Evolutionary conservation across 2,329 filamentous ascomycete species (phyloP), one percentile per base, ranked within the genome.

Genomic region (Clathrospora elynae): DNA sequence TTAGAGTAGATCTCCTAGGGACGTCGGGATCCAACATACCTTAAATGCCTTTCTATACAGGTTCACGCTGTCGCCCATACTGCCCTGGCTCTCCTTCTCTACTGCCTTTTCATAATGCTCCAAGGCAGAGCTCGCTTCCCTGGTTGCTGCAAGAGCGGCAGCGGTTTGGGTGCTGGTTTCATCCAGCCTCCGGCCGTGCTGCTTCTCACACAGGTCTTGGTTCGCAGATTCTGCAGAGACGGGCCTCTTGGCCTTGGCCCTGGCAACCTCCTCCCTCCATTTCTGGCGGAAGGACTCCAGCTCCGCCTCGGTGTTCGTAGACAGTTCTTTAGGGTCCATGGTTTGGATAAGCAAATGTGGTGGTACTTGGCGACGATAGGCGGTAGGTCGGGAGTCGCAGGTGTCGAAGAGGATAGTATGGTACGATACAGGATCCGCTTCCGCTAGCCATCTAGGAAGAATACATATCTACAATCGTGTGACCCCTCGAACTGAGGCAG

Each of bases 91-190:
- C 72, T 99, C 93, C 69, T 85, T 90, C 71, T 95, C 87, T 42
- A 96, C 91, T 3, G 92, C 93, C 65, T 82, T 83, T 67, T 97
- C 93, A 61, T 93, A 97, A 68, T 96, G 88, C 59, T 97, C 93
- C 11, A 99, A 73, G 1, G 93, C 93, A 8, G 91, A 88, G 14
- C 77, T 75, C 4, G 87, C 87, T 56, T 86, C 80, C 45, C 66
- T 53, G 12, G 51, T 62, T 14, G 49, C 53, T 8, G 56, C 46
- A 3, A 65, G 53, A 46, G 68, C 55, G 49, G 67, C 57, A 34
- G 57, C 53, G 14, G 55, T 43, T 26, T 57, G 48, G 19, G 70
- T 57, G 49, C 73, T 59, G 70, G 70, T 67, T 37, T 75, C 73
- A 53, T 71, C 73, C 30, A 76, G 58, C 43, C 65, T 70, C 35